These are phyloP conservation scores for Trichosporon sp. DNA, from an alignment of 1,284 basidiomycete species.

Conservation along the genomic window DNA sequence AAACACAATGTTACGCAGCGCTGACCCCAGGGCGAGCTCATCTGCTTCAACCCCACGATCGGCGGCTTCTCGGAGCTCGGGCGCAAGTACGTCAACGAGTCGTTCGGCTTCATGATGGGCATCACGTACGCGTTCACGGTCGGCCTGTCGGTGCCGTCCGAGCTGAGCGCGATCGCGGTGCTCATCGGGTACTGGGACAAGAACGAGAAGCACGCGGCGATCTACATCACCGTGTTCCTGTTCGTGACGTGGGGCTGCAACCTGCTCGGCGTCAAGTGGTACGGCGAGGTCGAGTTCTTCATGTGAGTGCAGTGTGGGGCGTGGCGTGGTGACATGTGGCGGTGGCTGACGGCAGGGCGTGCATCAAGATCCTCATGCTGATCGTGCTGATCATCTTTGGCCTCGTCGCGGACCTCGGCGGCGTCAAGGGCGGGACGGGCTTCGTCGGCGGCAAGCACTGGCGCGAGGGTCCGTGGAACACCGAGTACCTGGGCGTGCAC, in stretches of 20 bases:
- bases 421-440: conserved; percentile 57
- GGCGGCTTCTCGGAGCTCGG: conserved; percentile 25
- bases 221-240: conserved; percentile 18
- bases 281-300: conserved; percentile 57
- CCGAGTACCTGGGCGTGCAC: conserved; percentile 18
- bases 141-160: conserved; percentile 50
- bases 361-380: conserved; percentile 10
- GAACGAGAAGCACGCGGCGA: conserved; percentile 18
- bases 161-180: conserved; percentile 70
- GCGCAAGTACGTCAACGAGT: conserved; percentile 21
- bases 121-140: conserved; percentile 22
- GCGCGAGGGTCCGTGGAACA: conserved; percentile 26
- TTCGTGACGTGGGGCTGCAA: conserved; percentile 10
- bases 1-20: not conserved
- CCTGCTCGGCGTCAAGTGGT: conserved; percentile 18
- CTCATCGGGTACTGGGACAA: conserved; percentile 73
- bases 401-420: conserved; percentile 67
- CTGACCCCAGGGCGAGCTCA: conserved; percentile 8
- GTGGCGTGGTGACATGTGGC: not conserved
- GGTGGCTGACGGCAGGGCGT: not conserved
- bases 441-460: conserved; percentile 26
- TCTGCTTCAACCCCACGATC: conserved; percentile 19
- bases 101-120: conserved; percentile 24
- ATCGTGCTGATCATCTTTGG: conserved; percentile 56
- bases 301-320: conserved; percentile 34